These are phyloP conservation scores for Phialophora tarda DNA, from an alignment of 2,329 filamentous ascomycete species.

Conservation along the genomic window DNA sequence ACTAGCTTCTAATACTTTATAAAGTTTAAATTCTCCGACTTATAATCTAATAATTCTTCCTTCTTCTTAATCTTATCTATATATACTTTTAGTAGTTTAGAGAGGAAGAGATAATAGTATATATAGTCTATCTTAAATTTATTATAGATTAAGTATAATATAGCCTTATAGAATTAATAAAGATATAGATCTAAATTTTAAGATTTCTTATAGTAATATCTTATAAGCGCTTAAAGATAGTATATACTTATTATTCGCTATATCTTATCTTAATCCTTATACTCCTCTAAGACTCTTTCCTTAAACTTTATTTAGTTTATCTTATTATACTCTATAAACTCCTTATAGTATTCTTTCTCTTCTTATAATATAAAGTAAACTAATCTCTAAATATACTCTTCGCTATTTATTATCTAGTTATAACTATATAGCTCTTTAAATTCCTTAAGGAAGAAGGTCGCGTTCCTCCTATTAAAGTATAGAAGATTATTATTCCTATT, in stretches of 20 bases:
- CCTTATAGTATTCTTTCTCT: too few relatives aligned
- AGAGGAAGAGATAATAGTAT: not conserved
- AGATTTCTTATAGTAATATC: not conserved
- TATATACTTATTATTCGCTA: too few relatives aligned
- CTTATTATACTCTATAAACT: too few relatives aligned
- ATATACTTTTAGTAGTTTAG: not conserved
- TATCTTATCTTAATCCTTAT: too few relatives aligned
- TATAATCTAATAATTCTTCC: not conserved
- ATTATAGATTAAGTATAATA: not conserved
- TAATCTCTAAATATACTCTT: too few relatives aligned
- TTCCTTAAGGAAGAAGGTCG: too few relatives aligned
- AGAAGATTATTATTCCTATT: constrained; percentile 2
- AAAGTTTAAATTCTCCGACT: not conserved
- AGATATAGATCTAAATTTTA: constrained; percentile 6
- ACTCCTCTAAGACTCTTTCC: too few relatives aligned
- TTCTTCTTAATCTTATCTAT: constrained; percentile 3
- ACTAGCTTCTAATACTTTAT: not conserved
- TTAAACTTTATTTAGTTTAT: too few relatives aligned
- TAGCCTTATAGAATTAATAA: constrained; percentile 1
- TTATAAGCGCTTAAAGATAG: too few relatives aligned
- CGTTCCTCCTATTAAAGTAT: constrained; percentile 6
- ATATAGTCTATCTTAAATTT: not conserved
- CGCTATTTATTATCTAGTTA: too few relatives aligned
- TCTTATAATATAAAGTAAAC: too few relatives aligned
- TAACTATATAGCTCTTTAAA: too few relatives aligned